Conservation (phyloP, 495 filamentous ascomycete species). For the Tuber calosporum region DNA sequence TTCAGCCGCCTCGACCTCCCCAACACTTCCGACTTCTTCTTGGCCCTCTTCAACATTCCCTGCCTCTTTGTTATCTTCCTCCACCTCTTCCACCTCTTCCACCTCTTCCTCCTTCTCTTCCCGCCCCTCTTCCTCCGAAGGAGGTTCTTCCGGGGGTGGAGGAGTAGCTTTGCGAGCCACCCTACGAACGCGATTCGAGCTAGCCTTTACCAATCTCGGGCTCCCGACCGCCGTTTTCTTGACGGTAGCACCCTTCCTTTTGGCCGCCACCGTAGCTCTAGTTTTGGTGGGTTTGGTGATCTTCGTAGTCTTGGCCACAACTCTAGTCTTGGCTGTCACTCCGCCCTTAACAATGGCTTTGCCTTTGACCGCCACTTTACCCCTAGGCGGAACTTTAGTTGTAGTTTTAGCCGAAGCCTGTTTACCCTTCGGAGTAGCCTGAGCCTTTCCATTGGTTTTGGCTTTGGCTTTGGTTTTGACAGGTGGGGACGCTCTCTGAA, state of each 20-base stretch:
- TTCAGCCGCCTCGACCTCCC: neutral
- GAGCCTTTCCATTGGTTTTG: conserved; percentile 54
- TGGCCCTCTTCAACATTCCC: neutral
- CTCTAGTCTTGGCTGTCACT: neutral
- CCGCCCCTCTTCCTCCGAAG: neutral
- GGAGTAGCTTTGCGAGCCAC: neutral
- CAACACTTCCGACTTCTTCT: neutral
- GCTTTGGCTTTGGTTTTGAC: conserved; percentile 50
- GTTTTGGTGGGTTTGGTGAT: neutral
- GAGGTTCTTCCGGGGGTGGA: neutral
- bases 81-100: neutral
- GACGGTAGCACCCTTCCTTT: conserved; percentile 1
- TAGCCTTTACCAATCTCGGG: conserved; percentile 37
- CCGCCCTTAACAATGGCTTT: neutral
- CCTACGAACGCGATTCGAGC: conserved; percentile 5
- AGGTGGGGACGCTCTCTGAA: conserved; percentile 25
- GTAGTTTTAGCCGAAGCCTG: conserved; percentile 23
- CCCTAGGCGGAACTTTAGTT: neutral
- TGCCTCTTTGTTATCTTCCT: neutral
- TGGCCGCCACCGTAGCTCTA: neutral
- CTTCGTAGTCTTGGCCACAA: neutral
- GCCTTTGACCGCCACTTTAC: neutral
- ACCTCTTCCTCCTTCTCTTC: neutral
- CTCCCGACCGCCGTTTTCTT: conserved; percentile 47
- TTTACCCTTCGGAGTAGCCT: conserved; percentile 46